Evolutionary conservation across 768 basidiomycete species (phyloP), one percentile per base, ranked within the genome.

Genomic region (Macrolepiota fuliginosa): DNA sequence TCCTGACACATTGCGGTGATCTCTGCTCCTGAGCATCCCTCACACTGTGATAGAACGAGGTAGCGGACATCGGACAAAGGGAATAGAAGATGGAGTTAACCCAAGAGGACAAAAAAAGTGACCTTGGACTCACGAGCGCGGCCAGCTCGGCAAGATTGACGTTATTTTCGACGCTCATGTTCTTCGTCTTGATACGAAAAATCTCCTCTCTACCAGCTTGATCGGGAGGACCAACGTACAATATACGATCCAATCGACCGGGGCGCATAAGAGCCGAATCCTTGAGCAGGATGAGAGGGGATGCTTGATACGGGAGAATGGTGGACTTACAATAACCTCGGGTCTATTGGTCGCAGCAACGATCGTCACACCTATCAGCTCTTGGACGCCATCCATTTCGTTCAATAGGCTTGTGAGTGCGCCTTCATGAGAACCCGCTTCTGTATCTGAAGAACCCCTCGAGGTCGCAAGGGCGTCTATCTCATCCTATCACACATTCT

Each of bases 331-430:
- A 71, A 97, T 87, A n/a, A 87, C 86, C 63, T 97, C 95, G 7
- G 97, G 97, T 60, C 96, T 77, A 71, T 99, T 98, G 12, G 97
- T 99, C 0, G 97, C 97, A 1, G 94, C 97, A 10, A 99, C 85
- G 36, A 98, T 85, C 0, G 93, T 96, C n/a, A 99, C 97, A 0
- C 96, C 95, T 17, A 90, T 79, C 19, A 98, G 79, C 74, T 96
- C 94, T 73, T 98, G 93, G 0, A 98, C 91, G 19, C 97, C 97
- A 69, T 98, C 97, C 94, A 98, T 98, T 71, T 99, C 97, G 70
- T 96, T 98, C 59, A 99, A 72, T 12, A 99, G 79, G 63, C 88
- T 96, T 1, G 96, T 96, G 7, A 99, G 81, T 12, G 98, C 94
- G 7, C 97, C 95, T 66, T 93, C 90, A 66, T 94, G 90, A 0